These are phyloP conservation scores for Canna indica DNA, from an alignment of 176 grass and related monocot genomes.

Conservation along the genomic window DNA sequence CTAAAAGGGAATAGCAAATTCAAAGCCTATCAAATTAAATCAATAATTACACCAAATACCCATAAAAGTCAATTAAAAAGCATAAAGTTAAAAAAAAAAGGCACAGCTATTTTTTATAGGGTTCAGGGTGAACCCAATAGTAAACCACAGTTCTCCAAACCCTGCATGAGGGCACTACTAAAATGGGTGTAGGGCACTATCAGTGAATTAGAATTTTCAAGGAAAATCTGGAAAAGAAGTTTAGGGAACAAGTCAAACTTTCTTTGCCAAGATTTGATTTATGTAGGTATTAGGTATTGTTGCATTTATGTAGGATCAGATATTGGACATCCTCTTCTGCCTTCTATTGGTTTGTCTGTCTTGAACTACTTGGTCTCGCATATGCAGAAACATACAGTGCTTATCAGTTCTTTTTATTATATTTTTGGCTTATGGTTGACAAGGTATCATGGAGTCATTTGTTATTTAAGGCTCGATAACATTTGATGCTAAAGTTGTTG, in stretches of 20 bases:
- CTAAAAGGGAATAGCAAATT: too few relatives aligned
- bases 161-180: background rate
- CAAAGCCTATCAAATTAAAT: too few relatives aligned
- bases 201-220: background rate
- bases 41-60: too few relatives aligned
- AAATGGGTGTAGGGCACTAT: too few relatives aligned
- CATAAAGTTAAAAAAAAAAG: too few relatives aligned
- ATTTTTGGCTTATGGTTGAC: background rate
- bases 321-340: background rate
- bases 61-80: too few relatives aligned
- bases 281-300: too few relatives aligned
- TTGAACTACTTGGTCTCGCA: background rate
- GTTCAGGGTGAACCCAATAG: too few relatives aligned
- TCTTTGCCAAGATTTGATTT: too few relatives aligned
- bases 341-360: background rate
- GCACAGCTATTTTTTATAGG: too few relatives aligned
- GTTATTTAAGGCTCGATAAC: background rate
- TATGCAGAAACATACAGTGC: background rate
- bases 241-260: background rate
- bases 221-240: background rate
- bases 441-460: background rate
- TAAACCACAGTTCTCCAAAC: too few relatives aligned
- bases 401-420: background rate
- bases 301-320: too few relatives aligned
- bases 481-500: constrained; percentile 7